phyloP scores from a whole-genome alignment of 345 rosid species.

The Reutealis trisperma region DNA sequence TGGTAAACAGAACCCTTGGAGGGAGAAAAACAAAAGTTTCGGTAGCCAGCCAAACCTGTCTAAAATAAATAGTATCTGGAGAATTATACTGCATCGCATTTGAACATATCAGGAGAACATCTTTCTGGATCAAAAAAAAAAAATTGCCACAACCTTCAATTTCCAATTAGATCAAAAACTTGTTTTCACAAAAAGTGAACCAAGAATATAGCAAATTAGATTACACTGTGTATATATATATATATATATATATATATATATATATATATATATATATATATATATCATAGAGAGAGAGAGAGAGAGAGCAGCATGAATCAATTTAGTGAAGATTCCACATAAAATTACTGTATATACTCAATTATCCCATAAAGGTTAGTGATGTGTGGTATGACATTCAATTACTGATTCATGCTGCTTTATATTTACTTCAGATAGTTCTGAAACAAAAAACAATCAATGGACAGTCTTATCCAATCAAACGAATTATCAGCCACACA shows the following conservation, averaged over 20 bases:
- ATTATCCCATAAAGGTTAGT: neutral
- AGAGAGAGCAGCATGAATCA: neutral
- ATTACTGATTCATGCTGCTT: neutral
- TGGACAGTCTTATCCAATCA: neutral
- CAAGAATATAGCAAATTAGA: neutral
- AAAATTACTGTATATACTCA: neutral
- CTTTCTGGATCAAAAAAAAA: slow-evolving; percentile 58
- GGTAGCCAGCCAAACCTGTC: slow-evolving; percentile 64
- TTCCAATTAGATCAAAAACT: slow-evolving; percentile 17
- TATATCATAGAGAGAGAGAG: neutral
- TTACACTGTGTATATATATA: too few relatives aligned
- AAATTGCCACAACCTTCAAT: slow-evolving; percentile 14
- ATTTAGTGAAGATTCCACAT: neutral
- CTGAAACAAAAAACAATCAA: neutral
- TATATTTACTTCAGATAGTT: neutral
- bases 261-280: too few relatives aligned
- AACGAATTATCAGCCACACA: neutral
- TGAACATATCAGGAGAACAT: slow-evolving; percentile 76
- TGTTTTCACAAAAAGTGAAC: neutral
- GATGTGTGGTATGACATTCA: neutral
- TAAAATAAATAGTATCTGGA: slow-evolving; percentile 82
- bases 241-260: too few relatives aligned
- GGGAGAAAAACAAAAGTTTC: neutral
- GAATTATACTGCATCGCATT: slow-evolving; percentile 97
- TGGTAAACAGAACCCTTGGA: neutral